Percentiles rank a stretch among this genome's conserved stretches.
These are phyloP conservation scores for Geosmithia putterillii DNA, from an alignment of 2,329 filamentous ascomycete genomes.

Conservation along the genomic window DNA sequence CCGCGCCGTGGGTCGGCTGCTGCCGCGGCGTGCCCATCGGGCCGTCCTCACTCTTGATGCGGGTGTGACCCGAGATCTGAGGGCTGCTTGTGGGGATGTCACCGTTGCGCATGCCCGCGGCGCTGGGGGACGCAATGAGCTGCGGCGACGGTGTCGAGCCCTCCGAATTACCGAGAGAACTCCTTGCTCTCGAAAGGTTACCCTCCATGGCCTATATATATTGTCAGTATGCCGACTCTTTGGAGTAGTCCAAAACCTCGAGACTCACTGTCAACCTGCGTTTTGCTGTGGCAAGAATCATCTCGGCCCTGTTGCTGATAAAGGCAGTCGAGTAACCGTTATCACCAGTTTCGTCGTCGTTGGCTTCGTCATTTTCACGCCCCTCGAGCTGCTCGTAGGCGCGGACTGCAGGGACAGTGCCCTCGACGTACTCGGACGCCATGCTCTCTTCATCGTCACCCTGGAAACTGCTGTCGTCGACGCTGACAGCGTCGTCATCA, in stretches of 20 bases:
- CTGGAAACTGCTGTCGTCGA: constrained; percentile 53
- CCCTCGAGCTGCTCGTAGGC: background rate
- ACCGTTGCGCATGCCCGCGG: constrained; percentile 9
- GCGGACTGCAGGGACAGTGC: constrained; percentile 16
- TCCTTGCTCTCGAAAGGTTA: constrained; percentile 69
- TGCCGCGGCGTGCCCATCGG: constrained; percentile 6
- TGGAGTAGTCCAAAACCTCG: background rate
- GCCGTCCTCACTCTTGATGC: constrained; percentile 19
- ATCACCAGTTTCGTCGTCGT: too few relatives aligned
- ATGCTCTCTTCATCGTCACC: constrained; percentile 57
- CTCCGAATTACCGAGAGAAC: constrained; percentile 41
- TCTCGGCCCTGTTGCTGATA: constrained; percentile 71
- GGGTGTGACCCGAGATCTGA: constrained; percentile 10
- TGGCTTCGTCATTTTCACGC: constrained; percentile 11
- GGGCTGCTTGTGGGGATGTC: too few relatives aligned
- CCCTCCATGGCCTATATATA: constrained; percentile 73
- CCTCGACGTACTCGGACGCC: constrained; percentile 42
- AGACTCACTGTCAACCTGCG: constrained; percentile 66
- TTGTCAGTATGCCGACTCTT: constrained; percentile 7
- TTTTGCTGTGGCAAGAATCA: constrained; percentile 89
- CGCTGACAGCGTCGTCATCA: constrained; percentile 46
- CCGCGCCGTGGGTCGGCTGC: constrained; percentile 13
- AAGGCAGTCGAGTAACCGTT: constrained; percentile 60
- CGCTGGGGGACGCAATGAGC: constrained; percentile 17
- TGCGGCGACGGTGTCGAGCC: constrained; percentile 41